A percentile compares a stretch with the other conserved stretches of the same genome.
phyloP scores from a whole-genome alignment of 2,329 filamentous ascomycete species.

The Ambrosiella beaveri region DNA sequence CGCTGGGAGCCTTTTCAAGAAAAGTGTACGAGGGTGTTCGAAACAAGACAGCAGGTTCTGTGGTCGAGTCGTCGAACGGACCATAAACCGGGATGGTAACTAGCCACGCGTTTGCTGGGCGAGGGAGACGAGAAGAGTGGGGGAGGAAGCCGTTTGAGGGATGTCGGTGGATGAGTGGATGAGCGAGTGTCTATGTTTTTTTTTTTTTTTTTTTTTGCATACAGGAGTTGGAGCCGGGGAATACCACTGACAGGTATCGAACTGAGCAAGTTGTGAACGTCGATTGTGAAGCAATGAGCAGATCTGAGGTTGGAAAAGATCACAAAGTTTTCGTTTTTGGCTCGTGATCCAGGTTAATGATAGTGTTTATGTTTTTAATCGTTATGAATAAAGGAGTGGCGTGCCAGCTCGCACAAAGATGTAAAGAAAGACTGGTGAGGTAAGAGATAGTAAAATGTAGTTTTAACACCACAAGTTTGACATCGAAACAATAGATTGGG shows the following conservation, averaged over 20 bases:
- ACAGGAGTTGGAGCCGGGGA: not conserved
- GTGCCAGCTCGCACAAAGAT: too few relatives aligned
- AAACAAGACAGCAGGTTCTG: not conserved
- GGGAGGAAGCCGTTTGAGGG: not conserved
- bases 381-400: too few relatives aligned
- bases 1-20: not conserved
- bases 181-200: not conserved
- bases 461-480: not conserved
- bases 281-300: not conserved
- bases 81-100: not conserved
- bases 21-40: not conserved
- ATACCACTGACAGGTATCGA: not conserved
- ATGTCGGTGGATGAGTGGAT: not conserved
- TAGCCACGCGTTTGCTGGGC: not conserved
- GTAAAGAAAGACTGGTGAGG: too few relatives aligned
- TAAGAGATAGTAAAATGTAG: not conserved
- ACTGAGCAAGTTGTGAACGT: not conserved
- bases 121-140: not conserved
- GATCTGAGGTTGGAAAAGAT: not conserved
- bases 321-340: not conserved
- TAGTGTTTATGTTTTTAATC: too few relatives aligned
- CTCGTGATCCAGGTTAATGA: too few relatives aligned
- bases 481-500: slow-evolving; percentile 1
- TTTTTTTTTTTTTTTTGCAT: not conserved
- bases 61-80: not conserved